These are phyloP conservation scores for Pleurotus sapidus DNA, from an alignment of 768 basidiomycete genomes.

Conservation along the genomic window DNA sequence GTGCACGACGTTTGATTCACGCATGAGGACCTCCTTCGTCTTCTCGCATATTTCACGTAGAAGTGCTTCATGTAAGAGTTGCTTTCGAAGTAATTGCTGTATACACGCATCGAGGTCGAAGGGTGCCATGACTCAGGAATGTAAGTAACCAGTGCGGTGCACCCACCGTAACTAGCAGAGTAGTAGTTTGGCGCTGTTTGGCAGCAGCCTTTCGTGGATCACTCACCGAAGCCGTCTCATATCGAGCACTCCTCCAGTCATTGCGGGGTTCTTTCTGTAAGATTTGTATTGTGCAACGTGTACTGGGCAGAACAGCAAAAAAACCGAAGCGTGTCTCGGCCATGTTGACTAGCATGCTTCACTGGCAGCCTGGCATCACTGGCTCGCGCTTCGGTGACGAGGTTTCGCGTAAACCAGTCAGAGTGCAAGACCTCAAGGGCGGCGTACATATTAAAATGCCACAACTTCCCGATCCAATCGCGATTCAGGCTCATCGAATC, in stretches of 20 bases:
- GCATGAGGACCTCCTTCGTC: constrained; percentile 98
- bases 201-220: constrained; percentile 17
- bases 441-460: background rate
- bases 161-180: background rate
- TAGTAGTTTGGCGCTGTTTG: constrained; percentile 34
- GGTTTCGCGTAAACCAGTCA: background rate
- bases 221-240: background rate
- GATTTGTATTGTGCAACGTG: too few species aligned
- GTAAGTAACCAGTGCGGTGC: background rate
- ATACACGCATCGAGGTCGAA: constrained; percentile 99
- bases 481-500: background rate
- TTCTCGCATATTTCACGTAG: constrained; percentile 99
- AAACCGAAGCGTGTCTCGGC: too few species aligned
- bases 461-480: constrained; percentile 7
- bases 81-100: constrained; percentile 83
- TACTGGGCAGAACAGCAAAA: too few species aligned
- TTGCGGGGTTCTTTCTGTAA: constrained; percentile 5
- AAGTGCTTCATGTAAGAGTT: constrained; percentile 91
- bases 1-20: constrained; percentile 98
- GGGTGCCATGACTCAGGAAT: constrained; percentile 43
- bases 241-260: background rate
- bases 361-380: too few species aligned
- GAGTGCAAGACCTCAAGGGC: constrained; percentile 3
- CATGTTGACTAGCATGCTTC: too few species aligned
- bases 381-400: too few species aligned